Evolutionary conservation across 306 rosid species (phyloP), one percentile per base, ranked within the genome.

Genomic region (Boehmeria nivea): DNA sequence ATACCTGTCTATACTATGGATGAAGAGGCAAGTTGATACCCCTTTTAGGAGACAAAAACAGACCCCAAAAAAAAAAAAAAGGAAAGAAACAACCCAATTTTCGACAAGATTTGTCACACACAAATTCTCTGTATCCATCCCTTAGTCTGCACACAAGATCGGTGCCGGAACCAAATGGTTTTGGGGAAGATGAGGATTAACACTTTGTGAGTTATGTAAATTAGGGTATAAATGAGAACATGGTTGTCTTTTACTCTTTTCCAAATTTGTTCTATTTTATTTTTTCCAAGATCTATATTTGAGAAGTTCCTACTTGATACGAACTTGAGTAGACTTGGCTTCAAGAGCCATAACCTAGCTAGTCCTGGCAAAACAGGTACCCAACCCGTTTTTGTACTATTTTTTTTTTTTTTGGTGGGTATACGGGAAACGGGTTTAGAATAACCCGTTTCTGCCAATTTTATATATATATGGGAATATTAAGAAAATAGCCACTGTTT

Each of bases 1-100:
- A 72, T 71, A 65, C 96, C 99, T 28, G 86, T 88, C 45, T 73
- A 85, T 71, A 74, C 78, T 20, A 69, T 69, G 52, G 86, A 79
- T 58, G 87, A 82, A 72, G 65, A 64, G 64, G 69, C 54, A 59
- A 72, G 85, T 64, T 80, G 76, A 86, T 64, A 38, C 20, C 48
- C 36, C 36, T 31, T 6, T 4, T 4, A 31, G 36, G 19, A 10
- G 3, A 39, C 3, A 13, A 13, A 13, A 4, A n/a, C n/a, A n/a
- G n/a, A n/a, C n/a, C n/a, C 5, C 6, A 14, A 1, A 42, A 16
- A 42, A 42, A 42, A 42, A 42, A 42, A 51, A 25, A 48, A 2
- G 45, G 12, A 10, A n/a, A n/a, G n/a, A n/a, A n/a, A n/a, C 51
- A 34, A 13, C 43, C 15, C 5, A 43, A n/a, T 27, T 18, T 10